phyloP scores from a whole-genome alignment of 2,329 filamentous ascomycete genomes.

The Epichloe festucae region DNA sequence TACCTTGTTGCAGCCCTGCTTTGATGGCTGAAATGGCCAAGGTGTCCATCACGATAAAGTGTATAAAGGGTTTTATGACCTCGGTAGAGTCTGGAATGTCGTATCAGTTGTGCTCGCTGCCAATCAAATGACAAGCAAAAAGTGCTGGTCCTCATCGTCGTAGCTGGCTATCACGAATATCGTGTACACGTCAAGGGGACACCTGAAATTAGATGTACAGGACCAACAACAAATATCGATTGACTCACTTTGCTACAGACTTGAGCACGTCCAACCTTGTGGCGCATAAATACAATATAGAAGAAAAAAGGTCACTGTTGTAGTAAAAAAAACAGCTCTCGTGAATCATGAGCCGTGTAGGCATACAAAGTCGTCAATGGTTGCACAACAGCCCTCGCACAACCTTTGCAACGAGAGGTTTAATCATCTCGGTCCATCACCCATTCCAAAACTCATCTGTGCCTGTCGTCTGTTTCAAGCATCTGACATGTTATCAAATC shows the following conservation, averaged over 20 bases:
- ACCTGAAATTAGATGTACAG: background rate
- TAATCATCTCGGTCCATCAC: conserved; percentile 3
- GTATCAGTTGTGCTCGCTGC: no score
- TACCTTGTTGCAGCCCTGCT: no score
- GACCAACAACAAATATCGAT: background rate
- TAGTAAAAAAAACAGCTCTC: conserved; percentile 10
- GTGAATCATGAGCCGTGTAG: conserved; percentile 22
- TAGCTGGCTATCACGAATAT: no score
- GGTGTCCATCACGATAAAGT: no score
- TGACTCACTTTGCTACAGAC: background rate
- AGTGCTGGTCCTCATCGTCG: no score
- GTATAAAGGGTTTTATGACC: no score
- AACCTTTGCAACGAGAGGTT: background rate
- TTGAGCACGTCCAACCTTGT: background rate
- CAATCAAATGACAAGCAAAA: no score
- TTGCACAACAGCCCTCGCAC: conserved; percentile 2
- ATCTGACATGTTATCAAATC: background rate
- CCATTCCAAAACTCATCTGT: background rate
- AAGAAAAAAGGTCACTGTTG: conserved; percentile 2
- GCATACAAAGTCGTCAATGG: background rate
- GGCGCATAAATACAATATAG: conserved; percentile 1
- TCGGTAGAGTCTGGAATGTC: background rate
- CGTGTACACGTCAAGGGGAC: no score
- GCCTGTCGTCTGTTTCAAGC: background rate
- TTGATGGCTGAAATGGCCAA: no score